Evolutionary conservation across 106 monocot species (phyloP), one percentile per base, ranked within the genome.

Genomic region (Dendrobium chrysotoxum): DNA sequence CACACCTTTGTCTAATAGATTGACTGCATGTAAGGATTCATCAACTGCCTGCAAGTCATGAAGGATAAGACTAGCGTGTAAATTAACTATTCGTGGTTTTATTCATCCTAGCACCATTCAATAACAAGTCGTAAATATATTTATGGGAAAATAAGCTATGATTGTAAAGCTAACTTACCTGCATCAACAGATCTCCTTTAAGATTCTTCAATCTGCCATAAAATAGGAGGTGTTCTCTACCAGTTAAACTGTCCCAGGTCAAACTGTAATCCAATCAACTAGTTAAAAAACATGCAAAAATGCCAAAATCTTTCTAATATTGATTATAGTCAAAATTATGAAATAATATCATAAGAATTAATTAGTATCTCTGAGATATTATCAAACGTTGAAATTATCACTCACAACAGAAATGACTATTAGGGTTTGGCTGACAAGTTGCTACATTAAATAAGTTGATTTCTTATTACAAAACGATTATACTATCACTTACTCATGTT

Each of bases 201-300:
- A 92, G 82, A 40, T 92, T 92, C 80, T 89, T 92, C 78, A 89
- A 31, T 50, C 87, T 75, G 1, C 89, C 89, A 82, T 85, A 88
- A 78, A 88, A 88, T 18, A 80, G 13, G 9, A 88, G 78, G 72
- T 88, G 88, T 77, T 88, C 88, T 72, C 83, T 77, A 5, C 80
- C 85, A 4, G 88, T 88, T 31, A 85, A 65, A 16, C 23, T 79
- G 71, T 85, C 88, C 88, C 88, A 88, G 13, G 83, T 39, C 80
- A 88, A 85, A 38, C 85, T 88, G 76, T 82, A n/a, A 67, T 35
- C 21, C 61, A 25, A 17, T 54, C 21, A 28, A 64, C 20, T 42
- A 44, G 40, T 28, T 30, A 81, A 53, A 72, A 40, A 74, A 70
- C 15, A 23, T 70, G 70, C 7, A 70, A n/a, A 50, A 70, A 31